phyloP scores from a whole-genome alignment of 2,329 filamentous ascomycete genomes.

The Pyricularia sp. region DNA sequence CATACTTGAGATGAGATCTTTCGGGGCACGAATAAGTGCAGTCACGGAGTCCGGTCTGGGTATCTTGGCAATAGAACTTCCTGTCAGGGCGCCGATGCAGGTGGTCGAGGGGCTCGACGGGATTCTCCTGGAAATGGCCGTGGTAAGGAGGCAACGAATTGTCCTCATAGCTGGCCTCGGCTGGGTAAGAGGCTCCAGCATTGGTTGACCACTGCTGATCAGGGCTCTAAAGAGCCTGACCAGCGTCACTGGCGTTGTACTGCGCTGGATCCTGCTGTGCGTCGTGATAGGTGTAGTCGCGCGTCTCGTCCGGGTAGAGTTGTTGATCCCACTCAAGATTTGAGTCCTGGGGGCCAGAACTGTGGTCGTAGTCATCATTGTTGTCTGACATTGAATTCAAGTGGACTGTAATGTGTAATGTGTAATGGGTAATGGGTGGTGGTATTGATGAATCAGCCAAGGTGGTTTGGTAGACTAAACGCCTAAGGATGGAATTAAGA shows the following conservation, averaged over 20 bases:
- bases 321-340: not conserved
- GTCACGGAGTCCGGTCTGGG: not conserved
- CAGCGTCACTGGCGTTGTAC: not conserved
- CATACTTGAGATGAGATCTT: not conserved
- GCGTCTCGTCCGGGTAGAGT: not conserved
- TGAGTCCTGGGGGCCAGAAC: not conserved
- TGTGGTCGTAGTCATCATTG: not conserved
- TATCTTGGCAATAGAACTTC: not conserved
- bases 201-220: not conserved
- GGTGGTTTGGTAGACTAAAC: not conserved
- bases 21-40: not conserved
- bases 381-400: not conserved
- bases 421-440: not conserved
- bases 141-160: not conserved
- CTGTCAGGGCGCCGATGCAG: not conserved
- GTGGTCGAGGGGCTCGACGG: not conserved
- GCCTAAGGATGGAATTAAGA: not conserved
- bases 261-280: not conserved
- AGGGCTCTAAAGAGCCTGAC: not conserved
- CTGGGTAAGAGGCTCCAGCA: not conserved
- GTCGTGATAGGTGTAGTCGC: not conserved
- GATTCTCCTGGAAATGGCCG: not conserved
- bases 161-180: not conserved
- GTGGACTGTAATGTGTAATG: too few species aligned
- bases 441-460: not conserved